Evolutionary conservation across 129 eudicot species (phyloP).

Genomic region (Tagetes erecta): DNA sequence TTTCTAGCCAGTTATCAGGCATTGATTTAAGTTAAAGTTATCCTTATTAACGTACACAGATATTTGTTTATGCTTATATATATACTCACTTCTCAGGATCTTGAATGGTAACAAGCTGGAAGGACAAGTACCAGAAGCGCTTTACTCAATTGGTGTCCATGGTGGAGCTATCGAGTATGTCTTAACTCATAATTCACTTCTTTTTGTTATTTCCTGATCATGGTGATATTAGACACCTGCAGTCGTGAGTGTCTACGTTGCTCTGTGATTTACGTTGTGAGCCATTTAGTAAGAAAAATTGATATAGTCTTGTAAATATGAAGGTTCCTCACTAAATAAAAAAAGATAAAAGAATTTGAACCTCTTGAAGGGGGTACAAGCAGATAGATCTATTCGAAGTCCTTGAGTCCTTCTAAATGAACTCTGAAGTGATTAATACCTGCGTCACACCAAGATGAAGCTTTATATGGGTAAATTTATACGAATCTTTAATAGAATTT

Average conservation of each 20-base stretch:
- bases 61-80: conserved; percentile 1
- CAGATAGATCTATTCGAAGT: background rate
- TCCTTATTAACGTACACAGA: background rate
- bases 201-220: background rate
- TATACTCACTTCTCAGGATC: conserved; percentile 51
- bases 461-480: background rate
- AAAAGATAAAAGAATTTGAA: background rate
- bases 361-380: background rate
- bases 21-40: background rate
- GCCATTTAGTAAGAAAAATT: background rate
- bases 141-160: conserved; percentile 90
- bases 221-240: background rate
- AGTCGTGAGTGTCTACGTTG: background rate
- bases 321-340: background rate
- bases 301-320: background rate
- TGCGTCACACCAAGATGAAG: background rate
- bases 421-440: background rate
- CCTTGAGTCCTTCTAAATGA: background rate
- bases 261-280: background rate
- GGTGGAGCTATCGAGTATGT: conserved; percentile 98
- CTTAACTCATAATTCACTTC: background rate
- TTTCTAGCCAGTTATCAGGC: background rate
- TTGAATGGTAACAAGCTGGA: conserved; percentile 76
- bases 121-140: conserved; percentile 91
- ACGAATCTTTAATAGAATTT: background rate